Percentiles rank a stretch among this genome's conserved stretches.
Evolutionary conservation across 2,329 filamentous ascomycete genomes (phyloP).

Genomic region (Neofusicoccum sp.): DNA sequence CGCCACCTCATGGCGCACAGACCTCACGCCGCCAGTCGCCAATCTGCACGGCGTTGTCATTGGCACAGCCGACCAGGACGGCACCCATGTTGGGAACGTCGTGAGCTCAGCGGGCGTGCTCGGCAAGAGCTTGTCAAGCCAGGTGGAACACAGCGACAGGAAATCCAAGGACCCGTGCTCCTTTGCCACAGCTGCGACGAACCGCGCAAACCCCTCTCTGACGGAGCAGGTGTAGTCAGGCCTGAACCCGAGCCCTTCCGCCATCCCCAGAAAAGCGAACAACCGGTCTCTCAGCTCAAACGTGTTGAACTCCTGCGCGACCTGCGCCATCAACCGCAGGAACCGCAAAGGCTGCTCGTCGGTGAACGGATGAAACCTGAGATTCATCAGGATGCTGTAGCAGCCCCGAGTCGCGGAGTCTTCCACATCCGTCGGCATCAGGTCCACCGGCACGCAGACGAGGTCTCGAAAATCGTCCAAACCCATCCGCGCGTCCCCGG

Average conservation of each 20-base stretch:
- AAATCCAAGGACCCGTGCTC: slow-evolving; percentile 25
- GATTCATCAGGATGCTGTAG: slow-evolving; percentile 24
- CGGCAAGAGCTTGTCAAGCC: not conserved
- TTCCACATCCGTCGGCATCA: not conserved
- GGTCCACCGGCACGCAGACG: not conserved
- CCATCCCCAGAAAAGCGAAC: slow-evolving; percentile 25
- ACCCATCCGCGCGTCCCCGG: slow-evolving; percentile 14
- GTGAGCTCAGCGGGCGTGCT: slow-evolving; percentile 29
- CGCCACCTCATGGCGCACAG: not conserved
- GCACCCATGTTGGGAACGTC: slow-evolving; percentile 36
- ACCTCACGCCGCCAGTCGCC: not conserved
- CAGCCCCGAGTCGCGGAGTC: not conserved
- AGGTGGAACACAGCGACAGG: slow-evolving; percentile 22
- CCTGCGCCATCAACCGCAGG: slow-evolving; percentile 23
- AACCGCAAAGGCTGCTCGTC: slow-evolving; percentile 22
- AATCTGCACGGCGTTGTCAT: slow-evolving; percentile 23
- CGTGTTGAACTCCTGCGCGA: slow-evolving; percentile 22
- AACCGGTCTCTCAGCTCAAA: slow-evolving; percentile 22
- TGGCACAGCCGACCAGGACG: slow-evolving; percentile 32
- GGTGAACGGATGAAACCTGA: slow-evolving; percentile 24
- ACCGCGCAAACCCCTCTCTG: slow-evolving; percentile 23
- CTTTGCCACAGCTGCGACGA: slow-evolving; percentile 22
- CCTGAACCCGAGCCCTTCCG: slow-evolving; percentile 19
- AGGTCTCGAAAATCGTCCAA: not conserved
- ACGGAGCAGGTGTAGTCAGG: slow-evolving; percentile 25